Evolutionary conservation across 768 basidiomycete genomes (phyloP), one percentile per base, ranked within the genome.

Genomic region (Kwoniella heveanensis): DNA sequence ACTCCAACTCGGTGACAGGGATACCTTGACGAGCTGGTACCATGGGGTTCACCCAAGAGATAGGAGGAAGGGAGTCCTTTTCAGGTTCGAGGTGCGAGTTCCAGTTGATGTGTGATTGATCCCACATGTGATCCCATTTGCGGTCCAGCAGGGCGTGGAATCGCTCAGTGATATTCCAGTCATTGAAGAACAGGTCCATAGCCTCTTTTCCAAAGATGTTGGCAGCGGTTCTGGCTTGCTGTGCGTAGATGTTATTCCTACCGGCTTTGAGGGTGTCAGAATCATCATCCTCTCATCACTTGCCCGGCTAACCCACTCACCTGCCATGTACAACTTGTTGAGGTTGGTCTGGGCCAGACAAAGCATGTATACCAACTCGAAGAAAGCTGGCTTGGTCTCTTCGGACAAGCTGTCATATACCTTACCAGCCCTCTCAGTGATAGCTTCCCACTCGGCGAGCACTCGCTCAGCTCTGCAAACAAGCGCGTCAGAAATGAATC

Each of bases 81-180:
- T 86, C 86, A 3, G 88, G 87, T 69, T 79, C 87, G 65, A 90
- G 88, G 25, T 60, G 58, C 86, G 88, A 88, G 77, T 89, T 62
- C 54, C 54, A 58, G 57, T 68, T 66, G 27, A 77, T 72, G 50
- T 77, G 75, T 29, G 87, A 87, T 72, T 88, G 87, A 71, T 87
- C 86, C 85, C 89, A 87, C 84, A 89, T 88, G 71, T 86, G 86
- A 66, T 85, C 82, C 87, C 88, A 88, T 83, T 88, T 73, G 81
- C 87, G 85, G 69, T 85, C 81, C 1, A 87, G 81, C 39, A 89
- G 62, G 3, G 76, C 77, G 69, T 89, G 86, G 70, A 88, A 90
- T 66, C 86, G 76, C 1, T 82, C 77, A 67, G 88, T 87, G 7
- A 88, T 77, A 52, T 86, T 85, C 44, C 82, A 86, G 69, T 89